Evolutionary conservation across 371 early-diverging fungal species (phyloP), one percentile per base, ranked within the genome.

Genomic region (Mortierella sp.): DNA sequence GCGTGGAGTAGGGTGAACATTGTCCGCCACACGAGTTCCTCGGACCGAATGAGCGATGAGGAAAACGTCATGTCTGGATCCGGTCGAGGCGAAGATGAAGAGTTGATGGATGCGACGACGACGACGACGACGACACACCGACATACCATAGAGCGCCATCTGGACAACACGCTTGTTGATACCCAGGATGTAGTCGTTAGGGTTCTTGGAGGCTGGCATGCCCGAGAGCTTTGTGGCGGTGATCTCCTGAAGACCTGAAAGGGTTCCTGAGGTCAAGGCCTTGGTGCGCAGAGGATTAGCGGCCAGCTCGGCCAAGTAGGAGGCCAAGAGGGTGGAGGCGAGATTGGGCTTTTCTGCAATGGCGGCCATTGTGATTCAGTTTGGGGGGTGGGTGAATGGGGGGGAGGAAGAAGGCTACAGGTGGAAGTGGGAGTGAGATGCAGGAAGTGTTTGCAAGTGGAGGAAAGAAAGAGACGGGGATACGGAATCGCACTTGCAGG

Each of bases 91-190:
- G n/a, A n/a, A n/a, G n/a, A n/a, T n/a, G n/a, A n/a, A n/a, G n/a
- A n/a, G n/a, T n/a, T n/a, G n/a, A n/a, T n/a, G n/a, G n/a, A n/a
- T n/a, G n/a, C n/a, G n/a, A n/a, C n/a, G n/a, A n/a, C n/a, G n/a
- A n/a, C n/a, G n/a, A n/a, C n/a, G n/a, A n/a, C n/a, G n/a, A n/a
- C n/a, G n/a, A n/a, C n/a, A n/a, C n/a, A n/a, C n/a, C n/a, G 34
- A 67, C 53, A 22, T 83, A 88, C 91, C 93, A 71, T 94, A 94
- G 34, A 88, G 85, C 39, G 92, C 86, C 92, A 95, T 94, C 81
- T 92, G 89, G 49, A 90, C 76, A 17, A 93, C 84, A 43, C 90
- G 88, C 63, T 85, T 84, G 81, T 89, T 86, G 51, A 90, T 70
- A 63, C 78, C 72, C 28, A 72, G 43, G n/a, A 80, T 64, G 48